Evolutionary conservation across 768 basidiomycete genomes (phyloP), one percentile per base, ranked within the genome.

Genomic region (Serendipita vermifera): DNA sequence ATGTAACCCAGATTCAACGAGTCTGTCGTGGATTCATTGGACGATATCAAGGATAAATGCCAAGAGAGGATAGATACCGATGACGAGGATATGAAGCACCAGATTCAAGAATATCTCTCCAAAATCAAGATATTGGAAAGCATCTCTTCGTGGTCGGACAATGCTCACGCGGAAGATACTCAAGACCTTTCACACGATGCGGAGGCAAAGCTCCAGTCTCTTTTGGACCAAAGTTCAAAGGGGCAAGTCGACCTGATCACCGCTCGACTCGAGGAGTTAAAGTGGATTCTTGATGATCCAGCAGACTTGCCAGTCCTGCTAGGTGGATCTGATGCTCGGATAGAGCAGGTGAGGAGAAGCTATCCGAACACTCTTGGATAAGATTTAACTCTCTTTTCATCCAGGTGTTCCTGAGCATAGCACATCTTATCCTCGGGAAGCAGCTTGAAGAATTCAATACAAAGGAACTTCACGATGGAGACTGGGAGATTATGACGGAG

Each of bases 241-340:
- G 46, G 32, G 5, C 46, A 51, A 26, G 17, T 26, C 22, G 17
- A 15, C 5, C 26, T 51, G 22, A 51, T 51, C 17, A 27, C 46
- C 5, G 46, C 26, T 27, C 46, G 46, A 7, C 22, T 51, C 15
- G 46, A 51, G 22, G 29, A 27, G n/a, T n/a, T 51, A 5, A 51
- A 51, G 17, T 51, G 29, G 9, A 15, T 51, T 4, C 29, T 51
- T 9, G 46, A 51, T 2, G 46, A 51, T 2, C 46, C 46, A 5
- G 46, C 46, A 29, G 46, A 51, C 29, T 51, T 51, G 46, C 46
- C 46, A 7, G 46, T 51, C 9, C 29, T 51, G 20, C 29, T 51
- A 15, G 46, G 46, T 9, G 46, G 46, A 5, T 26, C 46, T 9
- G 46, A 51, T 20, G 31, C 29, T n/a, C 46, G 46, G 31, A 29